phyloP scores from a whole-genome alignment of 768 basidiomycete genomes.

The Hydnum rufescens region DNA sequence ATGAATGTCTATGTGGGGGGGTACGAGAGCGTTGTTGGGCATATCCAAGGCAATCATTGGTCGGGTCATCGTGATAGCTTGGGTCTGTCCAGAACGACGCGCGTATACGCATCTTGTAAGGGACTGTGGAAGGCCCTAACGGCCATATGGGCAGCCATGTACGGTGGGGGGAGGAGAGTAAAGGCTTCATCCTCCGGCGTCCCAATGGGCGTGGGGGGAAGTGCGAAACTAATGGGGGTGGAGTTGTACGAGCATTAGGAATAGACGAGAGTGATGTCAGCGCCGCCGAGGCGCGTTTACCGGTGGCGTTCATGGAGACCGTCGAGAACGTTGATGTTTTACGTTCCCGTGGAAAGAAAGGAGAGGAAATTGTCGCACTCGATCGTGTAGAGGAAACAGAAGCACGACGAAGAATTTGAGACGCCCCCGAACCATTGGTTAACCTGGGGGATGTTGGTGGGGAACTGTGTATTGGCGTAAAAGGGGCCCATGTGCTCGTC shows the following conservation, averaged over 20 bases:
- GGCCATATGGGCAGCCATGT: conserved; percentile 1
- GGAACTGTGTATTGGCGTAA: background rate
- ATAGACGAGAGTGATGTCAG: background rate
- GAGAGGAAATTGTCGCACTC: background rate
- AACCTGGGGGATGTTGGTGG: background rate
- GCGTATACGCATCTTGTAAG: background rate
- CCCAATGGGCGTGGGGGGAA: background rate
- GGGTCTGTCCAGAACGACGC: background rate
- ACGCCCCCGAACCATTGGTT: background rate
- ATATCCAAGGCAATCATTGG: too few species aligned
- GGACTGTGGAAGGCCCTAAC: background rate
- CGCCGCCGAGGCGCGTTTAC: background rate
- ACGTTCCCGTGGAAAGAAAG: background rate
- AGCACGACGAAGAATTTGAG: background rate
- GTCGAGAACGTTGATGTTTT: background rate
- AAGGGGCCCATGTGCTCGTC: background rate
- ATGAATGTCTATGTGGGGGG: too few species aligned
- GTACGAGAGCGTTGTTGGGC: too few species aligned
- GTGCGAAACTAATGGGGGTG: background rate
- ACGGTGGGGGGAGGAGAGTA: background rate
- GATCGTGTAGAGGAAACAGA: background rate
- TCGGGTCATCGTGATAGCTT: too few species aligned
- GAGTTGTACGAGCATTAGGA: background rate
- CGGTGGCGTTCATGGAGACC: background rate
- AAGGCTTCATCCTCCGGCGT: background rate